Evolutionary conservation across 164 flowering plant genomes (phyloP).

Genomic region (Stephania cephalantha): DNA sequence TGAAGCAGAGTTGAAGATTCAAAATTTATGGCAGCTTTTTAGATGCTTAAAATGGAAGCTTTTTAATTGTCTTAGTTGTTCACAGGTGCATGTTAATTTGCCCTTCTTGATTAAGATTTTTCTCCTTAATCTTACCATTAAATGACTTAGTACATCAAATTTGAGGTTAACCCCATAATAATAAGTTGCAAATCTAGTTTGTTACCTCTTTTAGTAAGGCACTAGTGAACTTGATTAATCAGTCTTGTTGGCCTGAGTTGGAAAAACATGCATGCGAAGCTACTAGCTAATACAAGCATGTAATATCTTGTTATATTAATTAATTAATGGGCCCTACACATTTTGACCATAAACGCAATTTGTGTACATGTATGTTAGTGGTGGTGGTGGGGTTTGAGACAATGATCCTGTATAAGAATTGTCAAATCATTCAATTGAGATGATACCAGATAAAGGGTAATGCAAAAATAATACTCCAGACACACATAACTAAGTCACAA

Average conservation of each 20-base stretch:
- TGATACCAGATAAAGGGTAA: not conserved
- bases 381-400: not conserved
- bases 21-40: not conserved
- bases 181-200: not conserved
- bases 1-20: not conserved
- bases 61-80: not conserved
- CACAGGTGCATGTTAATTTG: not conserved
- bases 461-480: too few species aligned
- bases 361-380: too few species aligned
- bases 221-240: not conserved
- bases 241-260: not conserved
- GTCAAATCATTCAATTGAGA: not conserved
- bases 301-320: not conserved
- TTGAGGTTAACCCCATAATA: not conserved
- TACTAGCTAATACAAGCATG: not conserved
- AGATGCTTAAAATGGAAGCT: not conserved
- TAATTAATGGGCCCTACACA: not conserved
- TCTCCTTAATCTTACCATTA: not conserved
- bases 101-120: conserved; percentile 1
- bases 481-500: too few species aligned
- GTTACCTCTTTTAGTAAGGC: not conserved
- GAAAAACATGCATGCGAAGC: not conserved
- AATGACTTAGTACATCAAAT: not conserved
- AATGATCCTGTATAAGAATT: not conserved
- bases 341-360: not conserved